Conservation (phyloP, 768 basidiomycete species). For the button mushroom (Agaricus bisporus) region DNA sequence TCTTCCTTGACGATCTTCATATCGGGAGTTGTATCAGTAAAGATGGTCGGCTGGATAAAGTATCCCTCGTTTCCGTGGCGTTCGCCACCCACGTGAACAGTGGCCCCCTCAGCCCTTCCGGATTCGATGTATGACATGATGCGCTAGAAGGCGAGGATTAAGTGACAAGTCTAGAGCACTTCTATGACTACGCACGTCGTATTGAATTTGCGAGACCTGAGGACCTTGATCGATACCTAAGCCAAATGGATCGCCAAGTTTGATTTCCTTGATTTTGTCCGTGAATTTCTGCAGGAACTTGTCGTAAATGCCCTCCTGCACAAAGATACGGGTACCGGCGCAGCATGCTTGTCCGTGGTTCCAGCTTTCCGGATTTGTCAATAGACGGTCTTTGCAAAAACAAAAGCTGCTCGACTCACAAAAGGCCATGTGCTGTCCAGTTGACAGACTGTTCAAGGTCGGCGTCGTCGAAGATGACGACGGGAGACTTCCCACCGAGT, state of each 20-base stretch:
- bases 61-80: slow-evolving; percentile 57
- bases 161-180: background rate
- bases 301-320: slow-evolving; percentile 77
- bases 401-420: slow-evolving; percentile 35
- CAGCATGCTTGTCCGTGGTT: slow-evolving; percentile 77
- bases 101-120: slow-evolving; percentile 68
- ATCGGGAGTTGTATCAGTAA: slow-evolving; percentile 52
- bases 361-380: slow-evolving; percentile 31
- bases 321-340: slow-evolving; percentile 80
- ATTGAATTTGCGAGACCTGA: slow-evolving; percentile 72
- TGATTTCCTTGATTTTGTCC: slow-evolving; percentile 43
- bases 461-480: slow-evolving; percentile 68
- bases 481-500: slow-evolving; percentile 73
- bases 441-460: slow-evolving; percentile 66
- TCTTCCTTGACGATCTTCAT: slow-evolving; percentile 69
- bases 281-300: slow-evolving; percentile 64
- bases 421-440: slow-evolving; percentile 70
- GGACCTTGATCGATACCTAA: slow-evolving; percentile 65
- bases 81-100: slow-evolving; percentile 51
- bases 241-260: slow-evolving; percentile 68
- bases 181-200: slow-evolving; percentile 40
- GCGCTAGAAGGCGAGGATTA: slow-evolving; percentile 32
- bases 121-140: slow-evolving; percentile 72
- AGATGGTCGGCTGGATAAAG: slow-evolving; percentile 67
- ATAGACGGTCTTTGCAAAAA: background rate